These are phyloP conservation scores for Platanthera zijinensis DNA, from an alignment of 106 monocot species.

Conservation along the genomic window DNA sequence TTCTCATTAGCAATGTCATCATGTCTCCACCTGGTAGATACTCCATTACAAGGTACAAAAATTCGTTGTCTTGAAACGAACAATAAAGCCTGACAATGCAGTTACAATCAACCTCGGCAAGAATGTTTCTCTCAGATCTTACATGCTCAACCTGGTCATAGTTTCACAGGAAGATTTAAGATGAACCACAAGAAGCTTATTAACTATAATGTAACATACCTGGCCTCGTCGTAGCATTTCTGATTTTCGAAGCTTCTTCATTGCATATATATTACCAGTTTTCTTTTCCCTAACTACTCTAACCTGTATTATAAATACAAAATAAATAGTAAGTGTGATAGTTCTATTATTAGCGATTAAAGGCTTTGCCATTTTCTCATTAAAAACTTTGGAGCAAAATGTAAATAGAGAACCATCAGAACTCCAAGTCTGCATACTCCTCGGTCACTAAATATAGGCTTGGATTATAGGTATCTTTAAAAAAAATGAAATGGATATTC, in stretches of 20 bases:
- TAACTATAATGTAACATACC: slow-evolving; percentile 18
- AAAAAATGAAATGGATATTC: too few species aligned
- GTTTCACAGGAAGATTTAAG: background rate
- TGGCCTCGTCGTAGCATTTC: slow-evolving; percentile 52
- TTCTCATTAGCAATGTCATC: slow-evolving; percentile 95
- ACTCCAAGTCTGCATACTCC: background rate
- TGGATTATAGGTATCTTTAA: background rate
- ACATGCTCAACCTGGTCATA: slow-evolving; percentile 41
- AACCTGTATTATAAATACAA: slow-evolving; percentile 21
- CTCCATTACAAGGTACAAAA: slow-evolving; percentile 90
- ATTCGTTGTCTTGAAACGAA: slow-evolving; percentile 66
- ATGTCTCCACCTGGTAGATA: slow-evolving; percentile 93
- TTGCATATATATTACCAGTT: slow-evolving; percentile 31
- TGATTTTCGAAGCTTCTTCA: slow-evolving; percentile 53
- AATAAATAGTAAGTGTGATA: background rate
- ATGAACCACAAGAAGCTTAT: background rate
- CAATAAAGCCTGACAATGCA: slow-evolving; percentile 41
- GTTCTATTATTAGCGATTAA: slow-evolving; percentile 13
- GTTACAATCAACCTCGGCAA: slow-evolving; percentile 31
- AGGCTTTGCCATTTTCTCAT: background rate
- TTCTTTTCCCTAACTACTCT: slow-evolving; percentile 35
- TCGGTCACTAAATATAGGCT: background rate
- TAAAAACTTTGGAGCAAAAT: background rate
- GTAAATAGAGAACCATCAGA: background rate
- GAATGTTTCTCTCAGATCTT: slow-evolving; percentile 41